These are phyloP conservation scores for Boletellus sp. DNA, from an alignment of 768 basidiomycete genomes.

Conservation along the genomic window DNA sequence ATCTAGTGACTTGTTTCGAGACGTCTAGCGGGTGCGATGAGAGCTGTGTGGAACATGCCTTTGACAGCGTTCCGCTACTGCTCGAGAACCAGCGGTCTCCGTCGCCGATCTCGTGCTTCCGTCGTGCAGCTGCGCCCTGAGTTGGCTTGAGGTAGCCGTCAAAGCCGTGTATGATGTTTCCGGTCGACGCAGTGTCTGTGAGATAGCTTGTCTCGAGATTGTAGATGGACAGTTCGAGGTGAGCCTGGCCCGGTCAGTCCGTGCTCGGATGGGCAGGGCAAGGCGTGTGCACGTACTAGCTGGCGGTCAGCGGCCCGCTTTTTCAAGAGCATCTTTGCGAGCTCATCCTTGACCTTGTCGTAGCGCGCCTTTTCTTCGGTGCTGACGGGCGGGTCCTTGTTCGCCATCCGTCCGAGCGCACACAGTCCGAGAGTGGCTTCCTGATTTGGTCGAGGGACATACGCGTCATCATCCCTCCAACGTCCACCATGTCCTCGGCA, in stretches of 20 bases:
- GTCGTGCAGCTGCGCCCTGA: conserved; percentile 45
- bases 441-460: conserved; percentile 22
- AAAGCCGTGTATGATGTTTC: conserved; percentile 86
- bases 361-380: conserved; percentile 71
- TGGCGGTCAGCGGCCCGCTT: conserved; percentile 76
- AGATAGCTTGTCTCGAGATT: conserved; percentile 73
- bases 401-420: conserved; percentile 31
- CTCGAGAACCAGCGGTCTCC: conserved; percentile 78
- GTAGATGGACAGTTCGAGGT: conserved; percentile 76
- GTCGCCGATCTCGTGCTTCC: conserved; percentile 74
- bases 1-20: conserved; percentile 63
- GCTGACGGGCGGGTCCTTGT: conserved; percentile 39
- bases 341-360: conserved; percentile 70
- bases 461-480: conserved; percentile 24
- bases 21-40: conserved; percentile 3
- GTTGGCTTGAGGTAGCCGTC: conserved; percentile 82
- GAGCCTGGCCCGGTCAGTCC: conserved; percentile 45
- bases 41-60: conserved; percentile 41
- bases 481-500: conserved; percentile 49
- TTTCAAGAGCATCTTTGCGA: conserved; percentile 68
- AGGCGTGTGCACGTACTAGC: conserved; percentile 50
- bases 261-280: neutral
- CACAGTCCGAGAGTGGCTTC: no score
- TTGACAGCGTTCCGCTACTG: conserved; percentile 73
- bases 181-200: conserved; percentile 76